Conservation (phyloP, 352 stramenopile genomes). For the Pythium myriotylum region DNA sequence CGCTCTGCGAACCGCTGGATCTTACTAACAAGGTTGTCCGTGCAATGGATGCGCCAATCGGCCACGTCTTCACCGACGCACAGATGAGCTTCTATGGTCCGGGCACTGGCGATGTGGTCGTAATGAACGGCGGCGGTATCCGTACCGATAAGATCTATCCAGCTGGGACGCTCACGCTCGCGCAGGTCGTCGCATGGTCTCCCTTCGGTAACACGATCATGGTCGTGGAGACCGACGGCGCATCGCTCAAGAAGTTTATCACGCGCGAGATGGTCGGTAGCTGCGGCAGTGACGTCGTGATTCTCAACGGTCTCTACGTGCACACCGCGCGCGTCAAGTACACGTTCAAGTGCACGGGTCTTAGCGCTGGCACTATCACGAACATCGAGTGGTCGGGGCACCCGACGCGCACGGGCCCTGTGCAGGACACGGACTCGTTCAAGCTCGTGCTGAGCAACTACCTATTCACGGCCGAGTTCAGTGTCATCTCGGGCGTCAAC, state of each 20-base stretch:
- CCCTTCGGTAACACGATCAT: slow-evolving; percentile 71
- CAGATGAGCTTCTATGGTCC: slow-evolving; percentile 44
- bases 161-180: slow-evolving; percentile 45
- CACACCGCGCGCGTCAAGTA: slow-evolving; percentile 66
- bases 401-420: no score
- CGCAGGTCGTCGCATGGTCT: slow-evolving; percentile 55
- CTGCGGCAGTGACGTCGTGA: slow-evolving; percentile 44
- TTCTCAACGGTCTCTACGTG: slow-evolving; percentile 64
- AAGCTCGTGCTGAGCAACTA: slow-evolving; percentile 62
- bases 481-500: slow-evolving; percentile 29
- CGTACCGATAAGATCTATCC: slow-evolving; percentile 57
- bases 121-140: slow-evolving; percentile 69
- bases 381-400: slow-evolving; percentile 57
- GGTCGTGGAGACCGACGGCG: no score
- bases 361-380: slow-evolving; percentile 35
- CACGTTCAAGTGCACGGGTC: slow-evolving; percentile 49
- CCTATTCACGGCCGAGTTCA: slow-evolving; percentile 50
- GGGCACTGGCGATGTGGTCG: slow-evolving; percentile 40
- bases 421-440: no score
- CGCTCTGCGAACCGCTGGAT: slow-evolving; percentile 52
- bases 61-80: slow-evolving; percentile 52
- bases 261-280: slow-evolving; percentile 43
- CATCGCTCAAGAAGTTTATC: no score
- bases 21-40: slow-evolving; percentile 51
- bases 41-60: slow-evolving; percentile 45